These are phyloP conservation scores for Amylostereum areolatum DNA, from an alignment of 1,284 basidiomycete species.

Conservation along the genomic window DNA sequence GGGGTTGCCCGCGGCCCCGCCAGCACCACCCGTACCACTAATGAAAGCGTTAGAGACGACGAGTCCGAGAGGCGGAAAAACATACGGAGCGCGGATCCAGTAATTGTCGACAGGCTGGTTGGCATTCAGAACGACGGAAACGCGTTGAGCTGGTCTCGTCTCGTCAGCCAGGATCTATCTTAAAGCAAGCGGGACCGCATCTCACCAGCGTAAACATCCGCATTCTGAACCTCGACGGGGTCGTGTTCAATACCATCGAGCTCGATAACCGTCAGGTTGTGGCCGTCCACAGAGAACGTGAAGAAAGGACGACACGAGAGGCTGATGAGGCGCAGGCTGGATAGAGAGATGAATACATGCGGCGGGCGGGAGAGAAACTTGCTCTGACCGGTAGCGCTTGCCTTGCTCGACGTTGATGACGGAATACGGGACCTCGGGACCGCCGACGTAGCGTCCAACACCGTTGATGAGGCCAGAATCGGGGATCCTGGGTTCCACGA, in stretches of 20 bases:
- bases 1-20: no score
- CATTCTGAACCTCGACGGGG: slow-evolving; percentile 33
- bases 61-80: slow-evolving; percentile 31
- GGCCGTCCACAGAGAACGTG: slow-evolving; percentile 36
- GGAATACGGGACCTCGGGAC: slow-evolving; percentile 25
- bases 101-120: slow-evolving; percentile 32
- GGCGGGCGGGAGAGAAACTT: background rate
- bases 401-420: slow-evolving; percentile 27
- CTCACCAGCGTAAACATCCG: slow-evolving; percentile 26
- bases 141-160: background rate
- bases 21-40: no score
- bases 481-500: slow-evolving; percentile 19
- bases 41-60: no score
- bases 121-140: slow-evolving; percentile 30
- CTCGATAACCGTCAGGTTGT: slow-evolving; percentile 41
- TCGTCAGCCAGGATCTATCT: no score
- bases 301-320: slow-evolving; percentile 14
- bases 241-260: slow-evolving; percentile 38
- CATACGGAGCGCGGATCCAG: slow-evolving; percentile 28
- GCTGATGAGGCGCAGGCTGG: slow-evolving; percentile 35
- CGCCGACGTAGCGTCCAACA: slow-evolving; percentile 31
- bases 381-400: slow-evolving; percentile 24
- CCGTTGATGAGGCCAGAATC: slow-evolving; percentile 43
- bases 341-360: background rate
- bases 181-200: no score